A percentile compares a stretch with the other conserved stretches of the same genome.
These are phyloP conservation scores for Tolypocladium tundrense DNA, from an alignment of 2,329 filamentous ascomycete genomes.

Conservation along the genomic window DNA sequence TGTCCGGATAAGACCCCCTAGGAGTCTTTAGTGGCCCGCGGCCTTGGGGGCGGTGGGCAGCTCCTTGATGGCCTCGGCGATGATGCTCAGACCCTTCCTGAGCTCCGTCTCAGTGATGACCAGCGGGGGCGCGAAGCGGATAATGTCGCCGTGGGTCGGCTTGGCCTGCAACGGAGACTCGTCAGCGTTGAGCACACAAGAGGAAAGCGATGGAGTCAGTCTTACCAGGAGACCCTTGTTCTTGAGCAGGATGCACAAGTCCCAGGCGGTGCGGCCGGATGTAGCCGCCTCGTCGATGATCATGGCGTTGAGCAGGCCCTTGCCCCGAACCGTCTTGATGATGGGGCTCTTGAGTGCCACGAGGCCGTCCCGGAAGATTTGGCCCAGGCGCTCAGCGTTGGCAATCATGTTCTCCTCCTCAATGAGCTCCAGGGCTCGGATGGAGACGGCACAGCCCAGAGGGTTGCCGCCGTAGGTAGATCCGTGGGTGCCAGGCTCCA, in stretches of 20 bases:
- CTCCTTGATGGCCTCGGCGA: constrained; percentile 71
- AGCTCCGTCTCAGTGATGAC: constrained; percentile 90
- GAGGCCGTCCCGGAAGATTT: constrained; percentile 73
- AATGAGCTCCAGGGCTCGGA: constrained; percentile 87
- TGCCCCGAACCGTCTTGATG: constrained; percentile 76
- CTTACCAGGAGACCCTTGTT: constrained; percentile 85
- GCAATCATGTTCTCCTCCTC: constrained; percentile 83
- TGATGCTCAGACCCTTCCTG: constrained; percentile 64
- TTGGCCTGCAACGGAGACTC: constrained; percentile 57
- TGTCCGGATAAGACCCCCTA: neutral
- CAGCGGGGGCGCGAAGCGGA: constrained; percentile 89
- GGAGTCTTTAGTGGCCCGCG: constrained; percentile 21
- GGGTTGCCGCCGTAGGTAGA: constrained; percentile 99
- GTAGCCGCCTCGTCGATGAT: constrained; percentile 88
- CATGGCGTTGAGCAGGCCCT: constrained; percentile 89
- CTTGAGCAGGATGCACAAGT: constrained; percentile 91
- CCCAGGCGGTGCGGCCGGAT: constrained; percentile 83
- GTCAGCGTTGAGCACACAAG: neutral
- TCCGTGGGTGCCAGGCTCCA: constrained; percentile 94
- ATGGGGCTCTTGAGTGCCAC: constrained; percentile 66
- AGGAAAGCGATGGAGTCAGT: constrained; percentile 5
- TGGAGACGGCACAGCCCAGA: constrained; percentile 87
- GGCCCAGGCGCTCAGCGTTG: constrained; percentile 69
- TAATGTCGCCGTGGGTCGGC: constrained; percentile 97
- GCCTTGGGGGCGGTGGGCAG: constrained; percentile 50